Evolutionary conservation across 73 alveolate species (phyloP).

Genomic region (Tetrahymena borealis): DNA sequence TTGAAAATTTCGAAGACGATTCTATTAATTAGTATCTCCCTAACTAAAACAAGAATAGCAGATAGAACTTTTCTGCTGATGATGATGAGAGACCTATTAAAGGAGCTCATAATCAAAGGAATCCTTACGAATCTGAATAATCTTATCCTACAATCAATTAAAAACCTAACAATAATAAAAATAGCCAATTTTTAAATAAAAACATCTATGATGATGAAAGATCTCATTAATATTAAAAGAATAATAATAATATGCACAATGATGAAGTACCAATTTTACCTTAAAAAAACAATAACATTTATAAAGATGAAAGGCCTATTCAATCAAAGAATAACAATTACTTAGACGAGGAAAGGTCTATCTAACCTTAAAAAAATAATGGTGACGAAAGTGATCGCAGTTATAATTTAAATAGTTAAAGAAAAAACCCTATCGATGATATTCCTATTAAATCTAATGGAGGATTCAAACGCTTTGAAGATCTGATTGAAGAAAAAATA

Average conservation of each 20-base stretch:
- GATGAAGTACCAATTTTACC: background rate
- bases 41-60: background rate
- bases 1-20: background rate
- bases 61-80: background rate
- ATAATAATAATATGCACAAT: background rate
- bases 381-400: background rate
- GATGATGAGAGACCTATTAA: constrained; percentile 10
- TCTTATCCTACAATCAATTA: too few relatives aligned
- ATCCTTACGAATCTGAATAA: background rate
- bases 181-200: background rate
- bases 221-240: background rate
- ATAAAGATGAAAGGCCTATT: background rate
- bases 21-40: background rate
- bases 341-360: constrained; percentile 6
- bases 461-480: background rate
- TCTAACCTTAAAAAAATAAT: background rate
- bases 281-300: background rate
- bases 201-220: background rate
- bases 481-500: background rate
- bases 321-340: background rate
- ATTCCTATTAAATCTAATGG: background rate
- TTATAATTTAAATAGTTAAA: background rate
- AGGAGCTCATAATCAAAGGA: background rate
- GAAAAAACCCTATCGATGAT: background rate
- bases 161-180: too few relatives aligned